Evolutionary conservation across 1,284 basidiomycete species (phyloP), one percentile per base, ranked within the genome.

Genomic region (Wolfiporia cocos): DNA sequence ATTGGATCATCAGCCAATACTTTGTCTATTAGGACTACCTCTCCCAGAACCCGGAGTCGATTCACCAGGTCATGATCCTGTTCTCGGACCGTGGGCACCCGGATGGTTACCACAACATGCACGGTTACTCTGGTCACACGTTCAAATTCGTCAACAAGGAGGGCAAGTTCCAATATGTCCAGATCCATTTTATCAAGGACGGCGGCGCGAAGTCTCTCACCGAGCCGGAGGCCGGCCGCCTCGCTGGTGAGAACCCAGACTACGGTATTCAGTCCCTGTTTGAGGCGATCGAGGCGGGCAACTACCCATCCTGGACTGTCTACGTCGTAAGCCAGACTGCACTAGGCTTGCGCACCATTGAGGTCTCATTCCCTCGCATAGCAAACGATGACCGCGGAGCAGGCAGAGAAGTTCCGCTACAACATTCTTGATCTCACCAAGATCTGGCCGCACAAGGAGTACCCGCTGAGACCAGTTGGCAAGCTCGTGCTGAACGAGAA

Each of bases 61-160:
- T 90, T 47, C 92, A 95, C 62, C 92, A 95, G 64, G 76, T 94
- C 58, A 79, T 92, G 81, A 87, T 87, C 51, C 76, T 92, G 47
- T 90, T 91, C 73, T 82, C 81, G 19, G 93, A 96, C 67, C 89
- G 92, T 57, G 94, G 92, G 45, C 93, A 88, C 41, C 92, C 93
- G 15, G 76, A 87, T 52, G 88, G 87, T 21, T 91, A 72, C 69
- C 81, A 88, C 64, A 69, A 81, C 55, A 74, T 81, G 79, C 86
- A 96, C 67, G 92, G 91, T 17, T 96, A 92, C 73, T 87, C 85
- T 34, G 92, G 93, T 5, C 92, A 96, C 72, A 87, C 92, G n/a
- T 83, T 78, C 74, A 94, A 95, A 70, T 78, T 89, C 62, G 75
- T 88, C 61, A 92, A 92, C 65, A 74, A 74, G 17, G 74, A 90